Evolutionary conservation across 495 filamentous ascomycete species (phyloP).

Genomic region (Rhypophila decipiens): DNA sequence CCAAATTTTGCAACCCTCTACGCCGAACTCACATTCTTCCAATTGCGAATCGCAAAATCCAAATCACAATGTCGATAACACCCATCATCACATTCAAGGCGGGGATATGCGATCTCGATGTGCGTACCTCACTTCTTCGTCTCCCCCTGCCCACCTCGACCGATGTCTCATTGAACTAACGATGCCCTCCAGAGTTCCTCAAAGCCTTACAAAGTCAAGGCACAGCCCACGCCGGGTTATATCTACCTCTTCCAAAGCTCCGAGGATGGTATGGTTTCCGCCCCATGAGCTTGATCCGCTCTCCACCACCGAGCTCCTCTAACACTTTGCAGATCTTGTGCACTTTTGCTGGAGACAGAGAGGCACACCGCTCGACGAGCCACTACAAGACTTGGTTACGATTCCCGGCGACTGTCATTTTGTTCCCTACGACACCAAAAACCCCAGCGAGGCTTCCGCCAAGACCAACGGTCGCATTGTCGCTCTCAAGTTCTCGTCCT

Average conservation of each 20-base stretch:
- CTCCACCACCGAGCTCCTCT: too few species aligned
- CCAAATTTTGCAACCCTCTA: not conserved
- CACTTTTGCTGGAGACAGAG: conserved; percentile 92
- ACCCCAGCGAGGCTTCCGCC: conserved; percentile 42
- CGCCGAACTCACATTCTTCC: not conserved
- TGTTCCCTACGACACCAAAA: conserved; percentile 60
- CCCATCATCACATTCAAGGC: conserved; percentile 97
- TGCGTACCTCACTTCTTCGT: conserved; percentile 36
- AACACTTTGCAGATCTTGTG: conserved; percentile 75
- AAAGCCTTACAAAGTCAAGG: conserved; percentile 59
- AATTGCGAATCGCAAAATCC: not conserved
- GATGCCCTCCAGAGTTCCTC: conserved; percentile 40
- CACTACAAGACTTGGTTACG: conserved; percentile 81
- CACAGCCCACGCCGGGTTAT: conserved; percentile 69
- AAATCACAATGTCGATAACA: conserved; percentile 60
- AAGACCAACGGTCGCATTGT: conserved; percentile 87
- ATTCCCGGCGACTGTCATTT: conserved; percentile 85
- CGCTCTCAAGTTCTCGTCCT: conserved; percentile 90
- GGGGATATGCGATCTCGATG: conserved; percentile 80
- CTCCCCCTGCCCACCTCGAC: conserved; percentile 5
- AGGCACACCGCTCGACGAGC: conserved; percentile 49
- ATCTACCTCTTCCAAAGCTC: conserved; percentile 91
- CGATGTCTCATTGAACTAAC: conserved; percentile 13
- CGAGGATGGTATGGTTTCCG: conserved; percentile 85
- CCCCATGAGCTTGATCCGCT: too few species aligned